phyloP scores from a whole-genome alignment of 176 grass and related monocot genomes.

The Eleusine indica region DNA sequence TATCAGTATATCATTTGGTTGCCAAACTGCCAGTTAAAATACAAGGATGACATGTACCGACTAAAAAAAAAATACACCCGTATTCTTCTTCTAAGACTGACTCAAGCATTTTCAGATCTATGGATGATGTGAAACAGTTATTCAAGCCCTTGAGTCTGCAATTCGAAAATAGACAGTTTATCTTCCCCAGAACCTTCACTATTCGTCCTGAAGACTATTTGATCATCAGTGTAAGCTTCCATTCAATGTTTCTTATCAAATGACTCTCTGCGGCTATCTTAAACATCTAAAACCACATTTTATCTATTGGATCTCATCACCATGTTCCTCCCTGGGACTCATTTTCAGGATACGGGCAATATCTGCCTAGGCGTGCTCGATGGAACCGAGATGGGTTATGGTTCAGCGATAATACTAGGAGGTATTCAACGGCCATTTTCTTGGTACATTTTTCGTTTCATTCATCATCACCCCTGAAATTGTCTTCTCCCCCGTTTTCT shows the following conservation, averaged over 20 bases:
- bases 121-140: conserved; percentile 70
- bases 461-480: conserved; percentile 16
- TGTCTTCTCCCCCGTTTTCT: conserved; percentile 3
- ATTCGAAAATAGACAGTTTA: conserved; percentile 66
- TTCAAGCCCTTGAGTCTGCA: conserved; percentile 77
- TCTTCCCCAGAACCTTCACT: conserved; percentile 63
- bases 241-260: background rate
- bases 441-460: conserved; percentile 9
- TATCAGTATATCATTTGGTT: background rate
- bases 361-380: conserved; percentile 85
- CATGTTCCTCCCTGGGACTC: background rate
- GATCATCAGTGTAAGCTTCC: conserved; percentile 68
- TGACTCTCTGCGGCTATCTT: background rate
- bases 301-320: background rate
- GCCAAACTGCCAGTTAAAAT: background rate
- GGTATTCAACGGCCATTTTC: conserved; percentile 45
- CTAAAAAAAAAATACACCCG: conserved; percentile 1
- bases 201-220: conserved; percentile 83
- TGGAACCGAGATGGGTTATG: conserved; percentile 62
- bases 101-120: conserved; percentile 59
- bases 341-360: conserved; percentile 78
- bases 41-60: background rate
- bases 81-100: background rate
- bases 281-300: conserved; percentile 12
- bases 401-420: conserved; percentile 81